A percentile compares a stretch with the other conserved stretches of the same genome.
phyloP scores from a whole-genome alignment of 805 yeast species.

The Saccharomyces cerevisiae region DNA sequence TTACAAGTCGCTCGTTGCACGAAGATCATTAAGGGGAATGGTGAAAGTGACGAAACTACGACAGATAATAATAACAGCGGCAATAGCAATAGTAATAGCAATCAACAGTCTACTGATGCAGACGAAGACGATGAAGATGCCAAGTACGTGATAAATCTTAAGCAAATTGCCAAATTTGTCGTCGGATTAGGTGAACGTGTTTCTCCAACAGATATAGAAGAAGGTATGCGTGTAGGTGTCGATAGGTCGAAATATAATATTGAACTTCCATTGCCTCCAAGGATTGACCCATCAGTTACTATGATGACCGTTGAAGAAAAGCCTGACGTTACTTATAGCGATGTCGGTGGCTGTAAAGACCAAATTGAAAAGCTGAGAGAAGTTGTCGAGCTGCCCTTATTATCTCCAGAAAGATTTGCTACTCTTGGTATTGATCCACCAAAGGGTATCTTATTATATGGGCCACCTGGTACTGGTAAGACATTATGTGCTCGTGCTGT shows the following conservation, averaged over 20 bases:
- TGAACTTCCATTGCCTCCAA: constrained; percentile 93
- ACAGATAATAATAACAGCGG: constrained; percentile 12
- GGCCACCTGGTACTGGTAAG: constrained; percentile 99
- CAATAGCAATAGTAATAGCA: constrained; percentile 10
- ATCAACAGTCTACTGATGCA: neutral
- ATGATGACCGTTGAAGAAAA: constrained; percentile 99
- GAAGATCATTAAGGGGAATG: constrained; percentile 71
- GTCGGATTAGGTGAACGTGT: constrained; percentile 95
- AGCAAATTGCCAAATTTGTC: constrained; percentile 96
- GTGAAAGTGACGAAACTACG: constrained; percentile 20
- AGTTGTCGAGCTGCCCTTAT: constrained; percentile 87
- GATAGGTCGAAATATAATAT: constrained; percentile 95
- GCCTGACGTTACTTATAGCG: constrained; percentile 97
- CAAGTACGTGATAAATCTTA: constrained; percentile 90
- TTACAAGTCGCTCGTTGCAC: constrained; percentile 98
- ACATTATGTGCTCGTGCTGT: constrained; percentile 98
- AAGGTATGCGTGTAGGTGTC: constrained; percentile 99
- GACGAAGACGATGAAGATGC: constrained; percentile 74
- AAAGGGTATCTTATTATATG: constrained; percentile 90
- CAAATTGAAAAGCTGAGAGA: constrained; percentile 95
- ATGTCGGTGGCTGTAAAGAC: constrained; percentile 97
- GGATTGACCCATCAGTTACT: constrained; percentile 95
- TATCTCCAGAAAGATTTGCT: constrained; percentile 95
- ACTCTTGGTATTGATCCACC: constrained; percentile 98
- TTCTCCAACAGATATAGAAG: constrained; percentile 97